phyloP scores from a whole-genome alignment of 1,284 basidiomycete species.

The Austropuccinia psidii region DNA sequence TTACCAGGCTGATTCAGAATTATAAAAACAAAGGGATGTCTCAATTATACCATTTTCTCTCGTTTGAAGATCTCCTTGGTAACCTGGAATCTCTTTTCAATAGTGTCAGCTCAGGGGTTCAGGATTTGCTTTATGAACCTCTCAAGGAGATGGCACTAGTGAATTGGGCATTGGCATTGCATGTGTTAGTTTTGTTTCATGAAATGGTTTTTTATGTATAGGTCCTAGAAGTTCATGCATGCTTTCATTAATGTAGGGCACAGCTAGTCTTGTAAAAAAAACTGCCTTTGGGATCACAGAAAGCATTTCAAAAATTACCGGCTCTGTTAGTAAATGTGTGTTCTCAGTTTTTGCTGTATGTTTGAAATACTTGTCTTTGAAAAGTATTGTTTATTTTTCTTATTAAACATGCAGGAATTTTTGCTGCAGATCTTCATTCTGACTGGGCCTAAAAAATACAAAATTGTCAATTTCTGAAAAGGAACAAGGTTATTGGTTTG shows the following conservation, averaged over 20 bases:
- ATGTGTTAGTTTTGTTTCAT: slow-evolving; percentile 55
- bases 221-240: slow-evolving; percentile 35
- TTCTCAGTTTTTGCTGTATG: neutral
- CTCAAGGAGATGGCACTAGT: slow-evolving; percentile 91
- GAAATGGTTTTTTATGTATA: neutral
- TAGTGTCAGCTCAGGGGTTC: slow-evolving; percentile 94
- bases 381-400: slow-evolving; percentile 79
- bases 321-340: slow-evolving; percentile 90
- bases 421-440: neutral
- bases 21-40: slow-evolving; percentile 88
- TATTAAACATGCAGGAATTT: neutral
- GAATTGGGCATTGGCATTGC: slow-evolving; percentile 97
- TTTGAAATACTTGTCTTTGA: neutral
- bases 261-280: slow-evolving; percentile 97
- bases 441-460: slow-evolving; percentile 2
- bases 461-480: neutral
- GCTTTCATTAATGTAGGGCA: slow-evolving; percentile 59
- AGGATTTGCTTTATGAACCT: slow-evolving; percentile 98
- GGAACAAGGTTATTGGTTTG: slow-evolving; percentile 11
- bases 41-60: slow-evolving; percentile 90
- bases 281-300: slow-evolving; percentile 95
- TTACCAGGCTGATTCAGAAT: slow-evolving; percentile 77
- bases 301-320: slow-evolving; percentile 92
- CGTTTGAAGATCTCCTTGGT: slow-evolving; percentile 81
- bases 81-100: slow-evolving; percentile 92